These are phyloP conservation scores for Xylogone sp. DNA, from an alignment of 2,329 filamentous ascomycete species.

Conservation along the genomic window DNA sequence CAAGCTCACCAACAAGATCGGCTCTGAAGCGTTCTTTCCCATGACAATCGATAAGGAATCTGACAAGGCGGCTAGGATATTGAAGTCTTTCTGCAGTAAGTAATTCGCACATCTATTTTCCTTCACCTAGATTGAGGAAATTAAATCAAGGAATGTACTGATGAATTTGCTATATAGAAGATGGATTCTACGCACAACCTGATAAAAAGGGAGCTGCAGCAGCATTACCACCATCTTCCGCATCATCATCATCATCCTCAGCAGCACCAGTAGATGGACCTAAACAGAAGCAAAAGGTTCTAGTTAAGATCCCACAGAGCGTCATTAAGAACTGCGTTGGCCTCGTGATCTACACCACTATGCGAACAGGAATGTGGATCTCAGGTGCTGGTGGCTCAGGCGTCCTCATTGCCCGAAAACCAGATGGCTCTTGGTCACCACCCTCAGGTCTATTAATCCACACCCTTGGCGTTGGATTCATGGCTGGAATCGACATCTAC, in stretches of 20 bases:
- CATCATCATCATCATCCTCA: too few species aligned
- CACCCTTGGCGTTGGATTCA: slow-evolving; percentile 82
- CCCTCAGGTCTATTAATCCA: slow-evolving; percentile 90
- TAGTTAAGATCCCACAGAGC: slow-evolving; percentile 79
- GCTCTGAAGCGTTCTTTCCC: slow-evolving; percentile 81
- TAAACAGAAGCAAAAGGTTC: slow-evolving; percentile 54
- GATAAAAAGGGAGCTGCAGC: slow-evolving; percentile 22
- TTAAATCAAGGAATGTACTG: slow-evolving; percentile 8
- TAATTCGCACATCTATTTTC: slow-evolving; percentile 27
- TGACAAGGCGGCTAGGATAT: slow-evolving; percentile 84
- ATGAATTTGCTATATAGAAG: slow-evolving; percentile 37
- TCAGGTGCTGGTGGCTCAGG: slow-evolving; percentile 89
- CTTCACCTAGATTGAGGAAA: not conserved
- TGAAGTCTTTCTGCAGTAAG: slow-evolving; percentile 86
- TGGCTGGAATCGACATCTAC: slow-evolving; percentile 91
- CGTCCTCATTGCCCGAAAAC: slow-evolving; percentile 76
- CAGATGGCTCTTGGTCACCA: slow-evolving; percentile 86
- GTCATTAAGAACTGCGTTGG: slow-evolving; percentile 89
- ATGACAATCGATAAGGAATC: slow-evolving; percentile 82
- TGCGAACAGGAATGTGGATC: slow-evolving; percentile 89
- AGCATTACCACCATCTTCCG: slow-evolving; percentile 11
- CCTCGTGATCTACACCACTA: slow-evolving; percentile 90
- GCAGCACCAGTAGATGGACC: slow-evolving; percentile 26
- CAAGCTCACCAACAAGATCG: slow-evolving; percentile 74
- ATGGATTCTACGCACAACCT: slow-evolving; percentile 64